Evolutionary conservation across 441 rosid species (phyloP).

Genomic region (Jatropha multifida): DNA sequence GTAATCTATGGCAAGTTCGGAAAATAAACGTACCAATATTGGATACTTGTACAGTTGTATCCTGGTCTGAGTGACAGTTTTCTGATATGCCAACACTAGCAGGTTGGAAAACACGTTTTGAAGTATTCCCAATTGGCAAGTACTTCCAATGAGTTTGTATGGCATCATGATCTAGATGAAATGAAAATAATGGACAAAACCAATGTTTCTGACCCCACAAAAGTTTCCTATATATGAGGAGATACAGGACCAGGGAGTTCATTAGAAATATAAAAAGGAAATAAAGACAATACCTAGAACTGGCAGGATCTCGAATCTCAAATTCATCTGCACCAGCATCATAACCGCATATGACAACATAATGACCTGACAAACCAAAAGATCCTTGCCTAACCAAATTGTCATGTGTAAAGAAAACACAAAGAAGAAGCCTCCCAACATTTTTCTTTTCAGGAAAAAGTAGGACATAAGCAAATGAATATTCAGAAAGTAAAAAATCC

Average conservation of each 20-base stretch:
- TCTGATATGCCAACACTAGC: not conserved
- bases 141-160: not conserved
- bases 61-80: not conserved
- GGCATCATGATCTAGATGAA: not conserved
- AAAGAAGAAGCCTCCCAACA: not conserved
- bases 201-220: not conserved
- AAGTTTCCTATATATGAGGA: not conserved
- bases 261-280: conserved; percentile 6
- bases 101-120: not conserved
- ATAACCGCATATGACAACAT: conserved; percentile 85
- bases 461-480: not conserved
- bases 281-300: conserved; percentile 57
- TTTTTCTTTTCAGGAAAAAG: not conserved
- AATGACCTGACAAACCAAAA: conserved; percentile 56
- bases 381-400: not conserved
- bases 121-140: conserved; percentile 2
- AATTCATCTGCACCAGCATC: conserved; percentile 75
- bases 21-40: not conserved
- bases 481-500: not conserved
- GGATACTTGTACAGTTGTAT: not conserved
- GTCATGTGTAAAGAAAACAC: not conserved
- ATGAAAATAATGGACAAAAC: not conserved
- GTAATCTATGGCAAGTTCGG: not conserved
- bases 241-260: not conserved
- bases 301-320: conserved; percentile 97